These are phyloP conservation scores for Avena insularis DNA, from an alignment of 176 grass and related monocot species.

Conservation along the genomic window DNA sequence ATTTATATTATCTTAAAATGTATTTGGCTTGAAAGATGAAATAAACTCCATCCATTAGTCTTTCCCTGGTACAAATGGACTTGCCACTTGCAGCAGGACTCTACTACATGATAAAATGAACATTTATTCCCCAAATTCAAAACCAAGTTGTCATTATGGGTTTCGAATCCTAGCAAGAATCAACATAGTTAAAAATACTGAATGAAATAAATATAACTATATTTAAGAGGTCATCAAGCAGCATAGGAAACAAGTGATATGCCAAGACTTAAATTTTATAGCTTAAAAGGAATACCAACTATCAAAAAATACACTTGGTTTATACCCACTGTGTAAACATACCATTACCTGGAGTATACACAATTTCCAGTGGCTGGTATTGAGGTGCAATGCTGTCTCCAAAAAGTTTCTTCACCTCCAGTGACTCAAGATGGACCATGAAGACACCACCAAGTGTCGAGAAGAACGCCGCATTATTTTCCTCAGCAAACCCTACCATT, in stretches of 20 bases:
- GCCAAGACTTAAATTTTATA: background rate
- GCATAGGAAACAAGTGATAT: background rate
- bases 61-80: background rate
- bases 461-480: background rate
- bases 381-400: background rate
- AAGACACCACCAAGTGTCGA: background rate
- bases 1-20: background rate
- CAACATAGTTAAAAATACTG: background rate
- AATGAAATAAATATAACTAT: background rate
- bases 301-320: too few species aligned
- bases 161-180: background rate
- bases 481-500: background rate
- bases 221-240: background rate
- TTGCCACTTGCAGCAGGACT: background rate
- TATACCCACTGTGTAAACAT: too few species aligned
- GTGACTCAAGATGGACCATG: background rate
- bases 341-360: slow-evolving; percentile 14
- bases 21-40: background rate
- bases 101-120: background rate
- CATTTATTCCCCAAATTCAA: background rate
- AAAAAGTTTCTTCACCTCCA: background rate
- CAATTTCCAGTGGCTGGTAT: background rate
- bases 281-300: background rate
- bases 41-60: background rate
- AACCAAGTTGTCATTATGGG: background rate